Percentiles rank a stretch among this genome's conserved stretches.
phyloP scores from a whole-genome alignment of 352 stramenopile species.

The Pythium aristosporum region DNA sequence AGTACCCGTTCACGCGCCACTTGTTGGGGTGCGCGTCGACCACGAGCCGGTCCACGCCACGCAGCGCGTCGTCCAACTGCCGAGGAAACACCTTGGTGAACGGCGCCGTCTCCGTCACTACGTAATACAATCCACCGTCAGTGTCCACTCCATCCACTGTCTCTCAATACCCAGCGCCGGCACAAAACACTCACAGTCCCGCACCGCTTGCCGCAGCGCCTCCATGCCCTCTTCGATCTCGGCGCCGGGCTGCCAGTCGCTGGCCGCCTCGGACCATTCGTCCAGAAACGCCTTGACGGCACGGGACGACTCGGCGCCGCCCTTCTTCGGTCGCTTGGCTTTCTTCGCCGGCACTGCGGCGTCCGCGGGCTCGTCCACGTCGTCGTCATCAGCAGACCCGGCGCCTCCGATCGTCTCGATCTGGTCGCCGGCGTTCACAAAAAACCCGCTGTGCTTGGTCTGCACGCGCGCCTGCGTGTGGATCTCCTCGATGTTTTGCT shows the following conservation, averaged over 20 bases:
- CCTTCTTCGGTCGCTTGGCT: constrained; percentile 47
- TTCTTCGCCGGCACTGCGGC: constrained; percentile 20
- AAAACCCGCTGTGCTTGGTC: constrained; percentile 88
- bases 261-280: constrained; percentile 59
- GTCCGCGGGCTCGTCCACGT: constrained; percentile 9
- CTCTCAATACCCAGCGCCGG: neutral
- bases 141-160: too few relatives aligned
- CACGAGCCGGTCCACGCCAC: constrained; percentile 74
- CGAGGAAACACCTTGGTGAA: constrained; percentile 84
- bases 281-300: constrained; percentile 65
- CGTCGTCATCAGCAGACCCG: constrained; percentile 19
- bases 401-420: constrained; percentile 73
- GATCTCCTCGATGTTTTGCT: constrained; percentile 85
- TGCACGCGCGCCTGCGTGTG: constrained; percentile 66
- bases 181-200: constrained; percentile 46
- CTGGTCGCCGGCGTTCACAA: constrained; percentile 82
- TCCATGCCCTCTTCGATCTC: constrained; percentile 59
- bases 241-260: constrained; percentile 62
- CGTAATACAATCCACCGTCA: neutral
- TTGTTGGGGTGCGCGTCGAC: constrained; percentile 86
- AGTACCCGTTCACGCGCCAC: constrained; percentile 88
- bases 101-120: constrained; percentile 50
- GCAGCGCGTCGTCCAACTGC: constrained; percentile 74
- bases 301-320: constrained; percentile 39
- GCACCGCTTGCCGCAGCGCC: constrained; percentile 54